Evolutionary conservation across 2,329 filamentous ascomycete species (phyloP).

Genomic region (Cryphonectria parasitica): DNA sequence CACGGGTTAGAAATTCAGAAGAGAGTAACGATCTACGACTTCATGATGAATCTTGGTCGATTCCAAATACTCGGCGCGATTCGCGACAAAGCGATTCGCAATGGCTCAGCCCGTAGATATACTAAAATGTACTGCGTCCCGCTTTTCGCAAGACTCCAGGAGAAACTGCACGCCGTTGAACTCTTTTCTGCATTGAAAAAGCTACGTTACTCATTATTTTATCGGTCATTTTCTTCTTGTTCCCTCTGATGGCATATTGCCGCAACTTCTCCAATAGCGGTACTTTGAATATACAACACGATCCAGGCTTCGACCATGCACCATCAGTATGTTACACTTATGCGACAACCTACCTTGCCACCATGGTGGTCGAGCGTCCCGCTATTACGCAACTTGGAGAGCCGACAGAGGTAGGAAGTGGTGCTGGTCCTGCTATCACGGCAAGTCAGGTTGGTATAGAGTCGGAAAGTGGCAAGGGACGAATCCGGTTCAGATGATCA

Average conservation of each 20-base stretch:
- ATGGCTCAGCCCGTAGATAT: not conserved
- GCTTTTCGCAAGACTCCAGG: not conserved
- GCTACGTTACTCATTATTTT: not conserved
- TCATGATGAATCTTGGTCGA: not conserved
- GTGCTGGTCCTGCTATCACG: not conserved
- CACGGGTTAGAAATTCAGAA: not conserved
- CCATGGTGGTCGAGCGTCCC: not conserved
- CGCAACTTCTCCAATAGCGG: not conserved
- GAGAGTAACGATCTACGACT: not conserved
- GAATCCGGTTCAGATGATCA: not conserved
- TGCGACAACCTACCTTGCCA: not conserved
- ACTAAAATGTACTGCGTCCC: no score
- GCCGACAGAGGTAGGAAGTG: not conserved
- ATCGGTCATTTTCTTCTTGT: not conserved
- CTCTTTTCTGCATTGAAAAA: not conserved
- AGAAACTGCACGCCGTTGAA: not conserved
- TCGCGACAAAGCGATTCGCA: not conserved
- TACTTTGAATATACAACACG: not conserved
- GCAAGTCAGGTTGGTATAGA: not conserved
- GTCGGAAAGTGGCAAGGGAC: not conserved
- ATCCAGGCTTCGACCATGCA: not conserved
- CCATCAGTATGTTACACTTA: slow-evolving; percentile 7
- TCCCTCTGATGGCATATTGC: slow-evolving; percentile 3
- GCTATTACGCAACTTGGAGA: not conserved
- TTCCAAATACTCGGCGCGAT: not conserved